Percentiles rank a stretch among this genome's conserved stretches.
phyloP scores from a whole-genome alignment of 306 rosid species.

The Comarum palustre region DNA sequence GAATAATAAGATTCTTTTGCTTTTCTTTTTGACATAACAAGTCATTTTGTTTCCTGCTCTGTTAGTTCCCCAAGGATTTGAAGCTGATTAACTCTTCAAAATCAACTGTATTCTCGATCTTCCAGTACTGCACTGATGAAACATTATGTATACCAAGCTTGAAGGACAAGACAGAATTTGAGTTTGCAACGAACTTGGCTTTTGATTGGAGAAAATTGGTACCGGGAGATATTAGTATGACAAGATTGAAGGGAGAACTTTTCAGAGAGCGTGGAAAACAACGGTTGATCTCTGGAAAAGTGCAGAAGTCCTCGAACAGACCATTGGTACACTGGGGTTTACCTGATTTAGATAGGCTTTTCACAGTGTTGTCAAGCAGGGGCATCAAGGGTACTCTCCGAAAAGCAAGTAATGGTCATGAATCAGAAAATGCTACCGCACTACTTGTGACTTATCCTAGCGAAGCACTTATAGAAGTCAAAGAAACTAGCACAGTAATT shows the following conservation, averaged over 20 bases:
- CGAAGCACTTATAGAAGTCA: slow-evolving; percentile 56
- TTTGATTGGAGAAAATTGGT: slow-evolving; percentile 56
- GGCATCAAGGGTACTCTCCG: slow-evolving; percentile 51
- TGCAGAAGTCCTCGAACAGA: slow-evolving; percentile 24
- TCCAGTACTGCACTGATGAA: slow-evolving; percentile 53
- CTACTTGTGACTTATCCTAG: slow-evolving; percentile 49
- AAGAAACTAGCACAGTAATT: slow-evolving; percentile 43
- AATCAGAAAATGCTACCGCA: slow-evolving; percentile 21
- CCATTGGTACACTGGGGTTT: slow-evolving; percentile 52
- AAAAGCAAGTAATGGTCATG: slow-evolving; percentile 24
- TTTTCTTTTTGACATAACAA: background rate
- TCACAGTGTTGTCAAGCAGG: slow-evolving; percentile 48
- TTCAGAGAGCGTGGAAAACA: slow-evolving; percentile 43
- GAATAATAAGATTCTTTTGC: background rate
- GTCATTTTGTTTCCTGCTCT: slow-evolving; percentile 20
- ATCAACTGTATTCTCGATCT: slow-evolving; percentile 35
- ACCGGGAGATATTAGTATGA: slow-evolving; percentile 42
- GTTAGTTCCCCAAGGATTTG: slow-evolving; percentile 60
- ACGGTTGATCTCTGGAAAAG: slow-evolving; percentile 34
- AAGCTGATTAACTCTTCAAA: slow-evolving; percentile 33
- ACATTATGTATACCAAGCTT: slow-evolving; percentile 39
- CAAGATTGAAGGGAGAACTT: slow-evolving; percentile 66
- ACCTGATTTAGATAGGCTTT: slow-evolving; percentile 49
- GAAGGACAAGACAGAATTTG: slow-evolving; percentile 45
- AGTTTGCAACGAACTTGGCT: slow-evolving; percentile 57